phyloP scores from a whole-genome alignment of 495 filamentous ascomycete genomes.

The Penicillium turbatum region DNA sequence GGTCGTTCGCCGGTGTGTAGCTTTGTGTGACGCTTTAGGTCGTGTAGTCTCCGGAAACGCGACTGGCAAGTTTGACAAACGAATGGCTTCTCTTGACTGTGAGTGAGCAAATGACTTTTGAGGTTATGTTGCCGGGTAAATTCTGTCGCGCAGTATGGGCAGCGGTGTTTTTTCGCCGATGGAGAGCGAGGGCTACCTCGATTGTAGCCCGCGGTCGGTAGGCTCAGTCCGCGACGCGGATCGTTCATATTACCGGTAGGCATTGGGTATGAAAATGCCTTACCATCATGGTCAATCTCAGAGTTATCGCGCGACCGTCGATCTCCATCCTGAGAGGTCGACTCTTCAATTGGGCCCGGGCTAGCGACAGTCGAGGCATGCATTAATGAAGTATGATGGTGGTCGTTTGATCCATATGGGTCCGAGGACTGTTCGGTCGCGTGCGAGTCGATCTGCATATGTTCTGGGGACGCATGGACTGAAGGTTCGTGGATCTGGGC shows the following conservation, averaged over 20 bases:
- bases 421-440: slow-evolving; percentile 26
- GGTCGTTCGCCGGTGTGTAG: slow-evolving; percentile 95
- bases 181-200: slow-evolving; percentile 64
- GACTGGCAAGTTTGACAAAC: slow-evolving; percentile 84
- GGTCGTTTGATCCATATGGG: slow-evolving; percentile 32
- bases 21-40: slow-evolving; percentile 93
- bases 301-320: slow-evolving; percentile 34
- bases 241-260: slow-evolving; percentile 42
- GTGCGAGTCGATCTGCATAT: slow-evolving; percentile 46
- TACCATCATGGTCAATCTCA: slow-evolving; percentile 44
- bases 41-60: slow-evolving; percentile 87
- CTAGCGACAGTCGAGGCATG: slow-evolving; percentile 45
- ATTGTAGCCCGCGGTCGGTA: slow-evolving; percentile 62
- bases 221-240: slow-evolving; percentile 65
- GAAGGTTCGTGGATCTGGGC: slow-evolving; percentile 24
- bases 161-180: slow-evolving; percentile 87
- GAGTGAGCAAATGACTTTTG: slow-evolving; percentile 97
- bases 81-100: slow-evolving; percentile 98
- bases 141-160: slow-evolving; percentile 90
- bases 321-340: slow-evolving; percentile 41
- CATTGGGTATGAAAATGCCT: slow-evolving; percentile 52
- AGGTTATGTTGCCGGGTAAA: slow-evolving; percentile 98
- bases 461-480: slow-evolving; percentile 35
- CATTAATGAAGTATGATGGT: slow-evolving; percentile 31
- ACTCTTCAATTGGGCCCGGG: slow-evolving; percentile 45